A percentile compares a stretch with the other conserved stretches of the same genome.
Evolutionary conservation across 2,329 filamentous ascomycete species (phyloP).

Genomic region (Aureobasidium musti): DNA sequence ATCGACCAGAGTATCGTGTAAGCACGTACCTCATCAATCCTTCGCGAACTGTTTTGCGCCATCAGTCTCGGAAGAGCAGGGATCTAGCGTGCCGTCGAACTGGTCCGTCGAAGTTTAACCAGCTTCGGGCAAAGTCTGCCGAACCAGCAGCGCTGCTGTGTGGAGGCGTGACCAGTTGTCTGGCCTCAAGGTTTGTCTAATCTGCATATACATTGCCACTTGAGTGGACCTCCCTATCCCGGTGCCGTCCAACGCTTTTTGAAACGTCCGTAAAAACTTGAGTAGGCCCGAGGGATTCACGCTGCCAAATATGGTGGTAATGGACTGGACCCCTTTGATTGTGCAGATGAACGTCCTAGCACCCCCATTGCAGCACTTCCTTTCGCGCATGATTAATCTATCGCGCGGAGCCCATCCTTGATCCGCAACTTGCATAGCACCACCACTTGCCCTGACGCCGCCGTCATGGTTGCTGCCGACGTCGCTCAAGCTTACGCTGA

Average conservation of each 20-base stretch:
- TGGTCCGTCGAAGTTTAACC: conserved; percentile 12
- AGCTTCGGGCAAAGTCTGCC: not conserved
- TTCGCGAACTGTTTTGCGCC: not conserved
- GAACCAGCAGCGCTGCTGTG: not conserved
- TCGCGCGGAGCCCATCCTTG: not conserved
- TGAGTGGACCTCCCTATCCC: not conserved
- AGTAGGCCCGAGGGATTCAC: not conserved
- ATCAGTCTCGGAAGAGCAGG: not conserved
- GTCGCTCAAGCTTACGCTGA: conserved; percentile 21
- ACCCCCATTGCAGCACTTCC: not conserved
- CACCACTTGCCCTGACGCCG: not conserved
- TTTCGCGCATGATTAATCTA: conserved; percentile 3
- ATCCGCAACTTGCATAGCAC: conserved; percentile 2
- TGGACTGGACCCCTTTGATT: conserved; percentile 1
- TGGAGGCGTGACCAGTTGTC: not conserved
- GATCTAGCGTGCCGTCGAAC: not conserved
- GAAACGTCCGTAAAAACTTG: not conserved
- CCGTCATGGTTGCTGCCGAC: conserved; percentile 21
- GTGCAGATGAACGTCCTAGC: not conserved
- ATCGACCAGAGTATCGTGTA: conserved; percentile 6
- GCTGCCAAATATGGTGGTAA: conserved; percentile 6
- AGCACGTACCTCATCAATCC: not conserved
- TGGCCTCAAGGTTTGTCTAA: not conserved
- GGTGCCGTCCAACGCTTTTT: not conserved
- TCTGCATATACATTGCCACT: not conserved